Evolutionary conservation across 768 basidiomycete genomes (phyloP).

Genomic region (Lactifluus volemus): DNA sequence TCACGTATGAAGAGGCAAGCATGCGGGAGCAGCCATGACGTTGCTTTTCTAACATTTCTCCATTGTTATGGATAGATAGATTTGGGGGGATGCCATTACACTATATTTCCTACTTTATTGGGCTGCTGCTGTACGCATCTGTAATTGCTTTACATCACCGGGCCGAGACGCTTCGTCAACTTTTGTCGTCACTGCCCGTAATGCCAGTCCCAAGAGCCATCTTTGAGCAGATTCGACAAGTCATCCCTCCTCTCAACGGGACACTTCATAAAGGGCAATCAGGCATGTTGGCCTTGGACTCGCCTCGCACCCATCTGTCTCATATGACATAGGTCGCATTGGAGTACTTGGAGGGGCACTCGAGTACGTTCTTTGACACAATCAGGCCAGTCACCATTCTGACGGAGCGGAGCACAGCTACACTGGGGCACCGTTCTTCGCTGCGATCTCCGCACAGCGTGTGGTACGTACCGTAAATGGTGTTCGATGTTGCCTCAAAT

Average conservation of each 20-base stretch:
- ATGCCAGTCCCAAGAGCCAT: slow-evolving; percentile 60
- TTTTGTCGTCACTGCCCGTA: too few relatives aligned
- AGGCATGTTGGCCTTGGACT: slow-evolving; percentile 36
- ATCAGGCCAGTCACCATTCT: neutral
- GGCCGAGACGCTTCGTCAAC: neutral
- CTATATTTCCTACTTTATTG: slow-evolving; percentile 2
- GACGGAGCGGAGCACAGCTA: slow-evolving; percentile 45
- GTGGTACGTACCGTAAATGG: slow-evolving; percentile 41
- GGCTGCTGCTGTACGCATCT: neutral
- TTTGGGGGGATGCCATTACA: neutral
- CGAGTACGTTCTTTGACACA: slow-evolving; percentile 52
- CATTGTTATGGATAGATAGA: slow-evolving; percentile 1
- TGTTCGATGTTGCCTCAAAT: neutral
- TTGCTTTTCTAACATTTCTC: neutral
- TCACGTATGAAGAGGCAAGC: slow-evolving; percentile 6
- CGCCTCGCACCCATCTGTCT: neutral
- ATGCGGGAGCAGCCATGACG: slow-evolving; percentile 13
- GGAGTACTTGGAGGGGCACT: slow-evolving; percentile 90
- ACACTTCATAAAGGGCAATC: slow-evolving; percentile 94
- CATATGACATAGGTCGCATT: slow-evolving; percentile 53
- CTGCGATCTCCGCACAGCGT: slow-evolving; percentile 82
- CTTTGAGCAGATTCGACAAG: slow-evolving; percentile 61
- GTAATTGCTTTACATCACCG: neutral
- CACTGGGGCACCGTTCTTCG: slow-evolving; percentile 95
- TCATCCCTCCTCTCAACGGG: slow-evolving; percentile 87